Evolutionary conservation across 768 basidiomycete genomes (phyloP), one percentile per base, ranked within the genome.

Genomic region (Phlegmacium glaucopus): DNA sequence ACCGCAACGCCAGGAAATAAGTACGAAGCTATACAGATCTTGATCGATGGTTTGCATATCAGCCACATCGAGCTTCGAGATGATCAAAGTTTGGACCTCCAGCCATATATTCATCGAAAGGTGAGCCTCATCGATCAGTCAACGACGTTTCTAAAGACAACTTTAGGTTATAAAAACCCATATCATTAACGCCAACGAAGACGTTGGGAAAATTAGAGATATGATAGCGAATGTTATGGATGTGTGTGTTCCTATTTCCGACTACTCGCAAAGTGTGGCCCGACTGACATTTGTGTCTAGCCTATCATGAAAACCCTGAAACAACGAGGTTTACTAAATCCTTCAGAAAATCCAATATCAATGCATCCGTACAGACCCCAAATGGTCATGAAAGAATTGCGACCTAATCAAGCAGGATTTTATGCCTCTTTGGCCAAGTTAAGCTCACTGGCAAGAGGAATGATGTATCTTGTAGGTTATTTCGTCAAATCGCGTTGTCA

Each of bases 1-100:
- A 98, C 93, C 5, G 96, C 96, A 2, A 99, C 96, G 6, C 96
- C 96, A 10, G 95, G 94, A 36, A 72, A 83, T 52, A 87, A 79
- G 37, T 82, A 86, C 1, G 90, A 93, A 29, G 83, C 84, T n/a
- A 85, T 98, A 2, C 96, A 99, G 65, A 72, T 68, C 5, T 82
- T 99, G 29, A 80, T 98, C n/a, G 92, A 98, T 61, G 83, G 85
- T 13, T 70, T 99, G 9, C 96, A 98, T 59, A 94, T 99, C 46
- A 93, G 93, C 55, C 82, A 83, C 48, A 94, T 99, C 48, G 95
- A 98, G 61, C 90, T 98, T 52, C 80, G 96, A 43, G 83, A 95
- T 59, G 96, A 97, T 60, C 76, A 84, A 47, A 93, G 92, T 57
- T 66, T 94, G 18, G 96, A 98, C 68, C 73, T 98, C 29, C 78